Conservation (phyloP, 306 rosid species). For the Vigna mungo region DNA sequence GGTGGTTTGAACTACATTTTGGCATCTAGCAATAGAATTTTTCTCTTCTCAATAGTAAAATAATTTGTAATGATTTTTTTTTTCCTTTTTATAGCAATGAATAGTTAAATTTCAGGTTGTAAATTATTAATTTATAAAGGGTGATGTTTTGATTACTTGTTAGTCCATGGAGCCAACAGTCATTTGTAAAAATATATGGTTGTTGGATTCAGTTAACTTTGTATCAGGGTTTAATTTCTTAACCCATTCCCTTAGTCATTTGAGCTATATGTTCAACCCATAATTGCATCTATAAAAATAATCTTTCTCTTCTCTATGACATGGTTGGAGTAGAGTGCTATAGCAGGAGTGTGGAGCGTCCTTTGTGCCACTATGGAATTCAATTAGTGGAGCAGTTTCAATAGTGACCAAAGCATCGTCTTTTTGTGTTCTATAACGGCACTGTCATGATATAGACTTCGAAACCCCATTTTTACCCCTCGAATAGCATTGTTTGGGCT, state of each 20-base stretch:
- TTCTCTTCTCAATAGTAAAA: background rate
- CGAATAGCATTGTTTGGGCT: background rate
- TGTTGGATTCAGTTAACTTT: too few species aligned
- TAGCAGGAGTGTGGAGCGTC: background rate
- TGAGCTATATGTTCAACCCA: too few species aligned
- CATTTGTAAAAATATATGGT: too few species aligned
- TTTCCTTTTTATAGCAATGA: background rate
- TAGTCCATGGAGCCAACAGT: too few species aligned
- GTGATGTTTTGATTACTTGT: too few species aligned
- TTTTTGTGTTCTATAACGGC: background rate
- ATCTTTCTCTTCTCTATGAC: conserved; percentile 3
- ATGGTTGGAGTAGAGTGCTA: background rate
- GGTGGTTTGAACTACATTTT: conserved; percentile 16
- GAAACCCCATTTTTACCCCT: background rate
- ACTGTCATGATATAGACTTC: background rate
- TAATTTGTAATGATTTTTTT: background rate
- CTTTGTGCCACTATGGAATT: too few species aligned
- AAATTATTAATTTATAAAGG: too few species aligned
- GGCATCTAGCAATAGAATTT: background rate
- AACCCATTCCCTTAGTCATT: too few species aligned
- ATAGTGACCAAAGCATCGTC: background rate
- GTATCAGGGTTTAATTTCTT: too few species aligned
- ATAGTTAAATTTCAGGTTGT: background rate
- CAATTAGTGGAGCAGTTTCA: background rate
- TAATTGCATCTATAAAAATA: background rate